Conservation (phyloP, 305 asterid genomes). For the Andrographis paniculata region DNA sequence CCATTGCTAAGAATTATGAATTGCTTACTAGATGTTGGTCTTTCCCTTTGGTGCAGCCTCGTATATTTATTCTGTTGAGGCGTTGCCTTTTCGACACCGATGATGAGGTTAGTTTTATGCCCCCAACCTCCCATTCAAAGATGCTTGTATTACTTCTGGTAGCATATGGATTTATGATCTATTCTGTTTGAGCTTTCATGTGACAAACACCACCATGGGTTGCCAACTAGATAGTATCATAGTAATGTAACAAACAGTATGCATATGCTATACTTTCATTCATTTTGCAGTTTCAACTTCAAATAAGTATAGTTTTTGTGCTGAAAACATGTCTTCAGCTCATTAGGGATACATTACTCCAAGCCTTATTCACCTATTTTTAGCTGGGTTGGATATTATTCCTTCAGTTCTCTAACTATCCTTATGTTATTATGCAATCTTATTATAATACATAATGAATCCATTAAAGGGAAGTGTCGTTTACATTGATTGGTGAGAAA, state of each 20-base stretch:
- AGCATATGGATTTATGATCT: too few species aligned
- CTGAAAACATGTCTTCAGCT: too few species aligned
- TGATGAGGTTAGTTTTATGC: constrained; percentile 58
- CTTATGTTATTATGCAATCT: too few species aligned
- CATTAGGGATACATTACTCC: too few species aligned
- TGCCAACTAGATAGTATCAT: neutral
- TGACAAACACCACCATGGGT: neutral
- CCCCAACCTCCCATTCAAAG: too few species aligned
- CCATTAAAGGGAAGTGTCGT: too few species aligned
- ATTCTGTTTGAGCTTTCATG: neutral
- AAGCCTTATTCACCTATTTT: too few species aligned
- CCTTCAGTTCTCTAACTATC: too few species aligned
- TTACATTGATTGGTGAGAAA: too few species aligned
- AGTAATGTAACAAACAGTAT: constrained; percentile 1
- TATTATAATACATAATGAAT: too few species aligned
- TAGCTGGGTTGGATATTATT: too few species aligned
- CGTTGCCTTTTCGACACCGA: constrained; percentile 93
- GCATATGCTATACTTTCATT: neutral
- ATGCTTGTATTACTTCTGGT: constrained; percentile 15
- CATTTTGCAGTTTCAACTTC: neutral
- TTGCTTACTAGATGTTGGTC: constrained; percentile 2
- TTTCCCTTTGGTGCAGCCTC: constrained; percentile 38
- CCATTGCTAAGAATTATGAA: constrained; percentile 17
- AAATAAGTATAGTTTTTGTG: neutral
- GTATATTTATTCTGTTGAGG: constrained; percentile 71